Evolutionary conservation across 805 yeast genomes (phyloP), one percentile per base, ranked within the genome.

Genomic region (Priceomyces castillae): DNA sequence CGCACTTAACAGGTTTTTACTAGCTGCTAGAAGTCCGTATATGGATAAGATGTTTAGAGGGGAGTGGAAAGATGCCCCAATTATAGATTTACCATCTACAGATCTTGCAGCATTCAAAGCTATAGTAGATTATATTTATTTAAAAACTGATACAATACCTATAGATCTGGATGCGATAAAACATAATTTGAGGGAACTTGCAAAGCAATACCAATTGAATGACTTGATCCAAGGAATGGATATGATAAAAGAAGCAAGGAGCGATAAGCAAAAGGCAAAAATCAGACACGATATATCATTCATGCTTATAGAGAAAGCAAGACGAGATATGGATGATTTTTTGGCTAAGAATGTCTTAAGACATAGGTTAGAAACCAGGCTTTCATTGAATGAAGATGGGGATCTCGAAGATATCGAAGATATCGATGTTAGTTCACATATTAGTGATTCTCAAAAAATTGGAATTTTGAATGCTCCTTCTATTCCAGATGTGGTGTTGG

Each of bases 401-500:
- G 67, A 64, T 18, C 52, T 59, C 34, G 25, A 22, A 22, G 25
- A 22, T 34, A 55, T n/a, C n/a, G 71, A 66, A 25, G 71, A 66
- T 34, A 55, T 66, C 2, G 54, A 58, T 14, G 46, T 58, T 6
- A 14, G 34, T 1, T 25, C 35, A 14, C 52, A 40, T 37, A 44
- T 69, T 6, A 30, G 59, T 1, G 42, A 34, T 0, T 44, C 46
- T 1, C 58, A 62, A n/a, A 62, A 58, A 38, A n/a, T 40, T 4
- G 37, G 50, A 6, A 44, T 71, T 10, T 45, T 64, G 49, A 39
- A 48, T 4, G 40, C 53, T 4, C 43, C 53, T 7, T 50, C 59
- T 1, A 44, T 58, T 19, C 78, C 86, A 0, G 88, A 83, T 59
- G 53, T 77, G 0, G 64, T 78, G 1, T 38, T 81, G 0, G 52